Conservation (phyloP, 352 stramenopile genomes). For the Phytopythium delawarense region DNA sequence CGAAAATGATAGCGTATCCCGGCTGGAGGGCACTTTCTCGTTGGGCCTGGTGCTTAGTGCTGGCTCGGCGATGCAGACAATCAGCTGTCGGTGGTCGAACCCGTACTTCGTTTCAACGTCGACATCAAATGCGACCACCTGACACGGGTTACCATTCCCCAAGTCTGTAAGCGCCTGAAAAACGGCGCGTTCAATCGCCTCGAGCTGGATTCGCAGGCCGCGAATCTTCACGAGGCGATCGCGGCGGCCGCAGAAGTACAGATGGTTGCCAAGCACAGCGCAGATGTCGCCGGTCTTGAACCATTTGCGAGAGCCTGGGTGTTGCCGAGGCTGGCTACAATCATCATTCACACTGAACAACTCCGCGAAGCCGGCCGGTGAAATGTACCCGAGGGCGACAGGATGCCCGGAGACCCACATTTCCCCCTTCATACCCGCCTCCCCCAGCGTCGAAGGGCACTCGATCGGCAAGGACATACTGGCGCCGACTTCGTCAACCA, state of each 20-base stretch:
- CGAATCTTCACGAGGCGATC: constrained; percentile 56
- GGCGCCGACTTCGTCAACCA: constrained; percentile 6
- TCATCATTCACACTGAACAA: neutral
- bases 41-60: neutral
- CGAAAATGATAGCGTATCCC: neutral
- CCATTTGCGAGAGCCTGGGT: constrained; percentile 8
- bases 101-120: constrained; percentile 12
- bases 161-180: constrained; percentile 4
- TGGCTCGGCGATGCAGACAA: constrained; percentile 14
- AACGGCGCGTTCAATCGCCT: constrained; percentile 42
- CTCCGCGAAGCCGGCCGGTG: neutral
- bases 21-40: no score
- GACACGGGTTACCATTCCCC: neutral
- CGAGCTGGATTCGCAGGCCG: constrained; percentile 45
- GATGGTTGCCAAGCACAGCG: constrained; percentile 15
- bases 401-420: constrained; percentile 31
- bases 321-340: neutral
- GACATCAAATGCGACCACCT: constrained; percentile 19
- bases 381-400: constrained; percentile 33
- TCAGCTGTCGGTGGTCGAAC: constrained; percentile 14
- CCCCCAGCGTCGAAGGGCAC: neutral
- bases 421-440: constrained; percentile 15
- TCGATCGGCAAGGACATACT: constrained; percentile 14
- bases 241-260: constrained; percentile 41
- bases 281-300: constrained; percentile 48